Evolutionary conservation across 2,329 filamentous ascomycete species (phyloP).

Genomic region (Calcarisporium arbuscula): DNA sequence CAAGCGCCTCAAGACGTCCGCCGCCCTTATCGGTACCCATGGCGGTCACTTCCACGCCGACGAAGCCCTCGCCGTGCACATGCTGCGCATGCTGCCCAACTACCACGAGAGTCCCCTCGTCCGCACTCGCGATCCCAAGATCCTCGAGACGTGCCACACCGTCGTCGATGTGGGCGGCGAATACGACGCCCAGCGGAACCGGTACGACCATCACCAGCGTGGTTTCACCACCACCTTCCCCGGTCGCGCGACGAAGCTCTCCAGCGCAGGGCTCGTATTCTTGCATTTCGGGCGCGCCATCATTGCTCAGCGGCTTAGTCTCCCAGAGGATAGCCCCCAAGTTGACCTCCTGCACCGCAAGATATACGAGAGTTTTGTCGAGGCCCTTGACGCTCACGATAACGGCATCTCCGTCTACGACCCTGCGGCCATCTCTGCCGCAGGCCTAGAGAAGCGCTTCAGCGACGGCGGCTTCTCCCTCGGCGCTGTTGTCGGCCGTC

Average conservation of each 20-base stretch:
- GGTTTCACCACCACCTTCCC: constrained; percentile 84
- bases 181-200: constrained; percentile 69
- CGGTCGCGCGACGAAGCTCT: constrained; percentile 77
- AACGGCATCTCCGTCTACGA: constrained; percentile 88
- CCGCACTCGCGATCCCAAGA: constrained; percentile 77
- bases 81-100: constrained; percentile 80
- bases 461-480: constrained; percentile 77
- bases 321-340: constrained; percentile 56
- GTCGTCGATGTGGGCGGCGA: constrained; percentile 97
- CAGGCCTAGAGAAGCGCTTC: constrained; percentile 76
- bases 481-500: constrained; percentile 71
- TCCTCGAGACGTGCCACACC: constrained; percentile 79
- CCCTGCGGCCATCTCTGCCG: constrained; percentile 57
- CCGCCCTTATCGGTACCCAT: constrained; percentile 80
- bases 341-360: constrained; percentile 76
- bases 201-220: constrained; percentile 97
- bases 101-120: constrained; percentile 71
- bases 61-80: constrained; percentile 92
- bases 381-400: constrained; percentile 95
- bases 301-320: constrained; percentile 51
- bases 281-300: constrained; percentile 89
- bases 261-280: constrained; percentile 88
- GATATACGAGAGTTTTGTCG: constrained; percentile 87
- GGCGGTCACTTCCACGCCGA: constrained; percentile 99
- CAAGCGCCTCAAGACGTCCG: constrained; percentile 77